phyloP scores from a whole-genome alignment of 2,329 filamentous ascomycete species.

The Coniochaeta sp. region DNA sequence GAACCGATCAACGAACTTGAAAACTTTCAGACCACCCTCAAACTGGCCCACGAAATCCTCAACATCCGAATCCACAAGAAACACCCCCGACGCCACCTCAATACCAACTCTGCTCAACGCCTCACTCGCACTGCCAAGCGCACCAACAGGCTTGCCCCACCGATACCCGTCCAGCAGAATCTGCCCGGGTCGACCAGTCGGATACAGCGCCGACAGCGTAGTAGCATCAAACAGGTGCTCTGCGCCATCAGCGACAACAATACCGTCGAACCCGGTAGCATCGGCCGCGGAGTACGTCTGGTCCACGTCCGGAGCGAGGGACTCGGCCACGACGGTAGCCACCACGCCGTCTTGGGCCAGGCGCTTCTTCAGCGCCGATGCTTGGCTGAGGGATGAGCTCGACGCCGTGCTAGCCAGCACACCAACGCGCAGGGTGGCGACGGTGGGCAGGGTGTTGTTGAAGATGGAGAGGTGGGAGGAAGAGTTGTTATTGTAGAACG shows the following conservation, averaged over 20 bases:
- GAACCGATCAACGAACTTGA: slow-evolving; percentile 34
- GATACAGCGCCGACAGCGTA: slow-evolving; percentile 48
- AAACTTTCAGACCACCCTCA: slow-evolving; percentile 52
- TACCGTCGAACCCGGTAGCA: slow-evolving; percentile 52
- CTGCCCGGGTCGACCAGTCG: slow-evolving; percentile 53
- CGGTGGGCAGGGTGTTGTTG: slow-evolving; percentile 45
- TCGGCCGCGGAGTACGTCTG: slow-evolving; percentile 59
- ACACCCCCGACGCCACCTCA: slow-evolving; percentile 31
- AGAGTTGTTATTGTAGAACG: slow-evolving; percentile 62
- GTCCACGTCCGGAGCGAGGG: slow-evolving; percentile 44
- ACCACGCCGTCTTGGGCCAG: slow-evolving; percentile 45
- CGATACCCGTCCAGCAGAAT: slow-evolving; percentile 56
- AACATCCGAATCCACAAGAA: slow-evolving; percentile 18
- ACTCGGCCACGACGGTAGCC: slow-evolving; percentile 54
- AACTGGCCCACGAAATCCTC: slow-evolving; percentile 34
- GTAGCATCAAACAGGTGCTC: slow-evolving; percentile 39
- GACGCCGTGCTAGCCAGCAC: slow-evolving; percentile 42
- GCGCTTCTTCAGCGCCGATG: slow-evolving; percentile 37
- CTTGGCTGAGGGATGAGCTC: slow-evolving; percentile 36
- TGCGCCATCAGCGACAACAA: slow-evolving; percentile 51
- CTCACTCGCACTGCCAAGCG: slow-evolving; percentile 36
- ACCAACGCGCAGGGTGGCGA: slow-evolving; percentile 57
- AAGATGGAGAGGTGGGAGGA: slow-evolving; percentile 56
- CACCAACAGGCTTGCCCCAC: slow-evolving; percentile 64
- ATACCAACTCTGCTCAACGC: slow-evolving; percentile 38